Evolutionary conservation across 306 rosid genomes (phyloP).

Genomic region (Cicer pinnatifidum): DNA sequence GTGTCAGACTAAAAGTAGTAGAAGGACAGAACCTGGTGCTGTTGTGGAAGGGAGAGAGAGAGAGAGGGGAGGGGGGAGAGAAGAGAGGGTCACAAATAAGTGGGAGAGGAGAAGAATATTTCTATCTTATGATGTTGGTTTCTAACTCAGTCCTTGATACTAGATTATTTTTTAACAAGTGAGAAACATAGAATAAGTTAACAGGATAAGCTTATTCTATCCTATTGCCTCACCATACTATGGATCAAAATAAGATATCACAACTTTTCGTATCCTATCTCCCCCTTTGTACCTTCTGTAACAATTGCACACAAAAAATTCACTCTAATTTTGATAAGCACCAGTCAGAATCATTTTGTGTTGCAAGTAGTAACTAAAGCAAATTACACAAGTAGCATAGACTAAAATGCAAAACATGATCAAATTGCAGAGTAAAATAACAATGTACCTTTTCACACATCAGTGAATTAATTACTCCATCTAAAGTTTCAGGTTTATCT

Average conservation of each 20-base stretch:
- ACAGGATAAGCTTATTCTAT: neutral
- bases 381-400: constrained; percentile 15
- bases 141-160: neutral
- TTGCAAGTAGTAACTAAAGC: constrained; percentile 14
- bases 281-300: neutral
- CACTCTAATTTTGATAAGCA: constrained; percentile 31
- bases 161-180: neutral
- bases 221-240: neutral
- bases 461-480: constrained; percentile 59
- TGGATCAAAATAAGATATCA: constrained; percentile 27
- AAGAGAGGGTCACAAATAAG: neutral
- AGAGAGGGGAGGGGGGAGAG: neutral
- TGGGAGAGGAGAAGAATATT: neutral
- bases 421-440: constrained; percentile 31
- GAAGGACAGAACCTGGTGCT: neutral
- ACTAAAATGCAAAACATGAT: constrained; percentile 35
- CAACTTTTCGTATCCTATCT: neutral
- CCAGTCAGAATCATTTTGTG: neutral
- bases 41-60: neutral
- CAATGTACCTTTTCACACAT: constrained; percentile 78
- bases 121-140: neutral
- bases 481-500: constrained; percentile 77
- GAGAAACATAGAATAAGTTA: neutral
- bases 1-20: neutral
- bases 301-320: neutral